Percentiles rank a stretch among this genome's conserved stretches.
phyloP scores from a whole-genome alignment of 352 stramenopile genomes.

The Halophytophthora batemanensis region DNA sequence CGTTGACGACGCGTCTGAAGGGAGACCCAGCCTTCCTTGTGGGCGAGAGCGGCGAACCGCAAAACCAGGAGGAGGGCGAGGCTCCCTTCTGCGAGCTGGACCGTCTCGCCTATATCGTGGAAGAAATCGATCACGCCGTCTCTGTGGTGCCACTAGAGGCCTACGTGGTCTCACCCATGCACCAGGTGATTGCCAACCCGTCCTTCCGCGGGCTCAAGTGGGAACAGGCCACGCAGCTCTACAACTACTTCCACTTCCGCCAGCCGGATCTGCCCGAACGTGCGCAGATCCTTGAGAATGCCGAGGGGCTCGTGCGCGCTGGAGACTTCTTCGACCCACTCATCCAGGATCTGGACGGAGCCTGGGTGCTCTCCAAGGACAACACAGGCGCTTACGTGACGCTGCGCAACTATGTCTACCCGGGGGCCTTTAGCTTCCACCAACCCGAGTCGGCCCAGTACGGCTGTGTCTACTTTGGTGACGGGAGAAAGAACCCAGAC shows the following conservation, averaged over 20 bases:
- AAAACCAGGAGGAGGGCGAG: conserved; percentile 40
- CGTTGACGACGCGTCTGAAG: conserved; percentile 54
- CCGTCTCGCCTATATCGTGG: conserved; percentile 59
- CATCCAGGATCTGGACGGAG: conserved; percentile 60
- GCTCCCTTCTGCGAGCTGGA: conserved; percentile 67
- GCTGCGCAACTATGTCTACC: conserved; percentile 64
- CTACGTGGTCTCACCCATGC: conserved; percentile 67
- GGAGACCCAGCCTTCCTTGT: conserved; percentile 66
- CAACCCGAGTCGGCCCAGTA: conserved; percentile 45
- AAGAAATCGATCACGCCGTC: conserved; percentile 58
- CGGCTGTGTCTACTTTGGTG: conserved; percentile 75
- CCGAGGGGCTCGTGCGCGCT: conserved; percentile 56
- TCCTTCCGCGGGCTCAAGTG: conserved; percentile 68
- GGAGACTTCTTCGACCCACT: conserved; percentile 71
- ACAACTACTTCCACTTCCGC: conserved; percentile 80
- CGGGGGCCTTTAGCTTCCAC: conserved; percentile 66
- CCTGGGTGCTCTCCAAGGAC: conserved; percentile 60
- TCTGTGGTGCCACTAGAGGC: conserved; percentile 62
- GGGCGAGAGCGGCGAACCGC: conserved; percentile 27
- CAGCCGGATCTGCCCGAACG: conserved; percentile 60
- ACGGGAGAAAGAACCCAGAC: conserved; percentile 71
- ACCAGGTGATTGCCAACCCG: conserved; percentile 62
- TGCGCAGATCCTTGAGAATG: conserved; percentile 45
- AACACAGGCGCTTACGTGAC: conserved; percentile 60
- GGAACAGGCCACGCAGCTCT: conserved; percentile 56